Base-by-base conservation (phyloP, 495 filamentous ascomycete genomes). In the Polyplosphaeria fusca region DNA sequence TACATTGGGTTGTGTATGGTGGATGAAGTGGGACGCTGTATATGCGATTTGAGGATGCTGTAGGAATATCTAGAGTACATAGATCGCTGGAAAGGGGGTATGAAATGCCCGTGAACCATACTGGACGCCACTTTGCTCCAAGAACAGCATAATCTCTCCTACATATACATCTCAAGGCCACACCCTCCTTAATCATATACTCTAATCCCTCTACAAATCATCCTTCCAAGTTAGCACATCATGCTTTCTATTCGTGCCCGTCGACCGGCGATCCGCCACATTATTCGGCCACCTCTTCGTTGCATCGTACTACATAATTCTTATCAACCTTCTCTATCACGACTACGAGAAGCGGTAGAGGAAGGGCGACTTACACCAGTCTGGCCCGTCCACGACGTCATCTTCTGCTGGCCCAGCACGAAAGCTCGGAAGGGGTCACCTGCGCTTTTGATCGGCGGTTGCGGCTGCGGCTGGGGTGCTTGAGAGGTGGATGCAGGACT, bases 361-460 rank as follows among this genome's bases (percentile, higher is more conserved):
- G 30, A 35, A 35, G 30, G 14, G 14, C 30, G 7, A 38, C 51
- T 45, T 44, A 46, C 51, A 16, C 14, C 1, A 3, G n/a, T 55
- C 14, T 26, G 22, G 1, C 51, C 51, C 4, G 40, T 55, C 4
- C 3, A 46, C 19, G 51, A 3, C 23, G 25, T 46, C 14, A 28
- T 23, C n/a, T 19, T 12, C 41, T 55, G 40, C 13, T 46, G 16
- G 2, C 22, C 40, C 16, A 19, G 7, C 18, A 46, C 3, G 42
- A 37, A 55, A 16, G 45, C 41, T 1, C 41, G 40, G 25, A 23
- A 55, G 32, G 11, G 2, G 40, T 55, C 41, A 23, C 51, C 41
- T 35, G 30, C 14, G 30, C 11, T 22, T 27, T 27, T 28, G 22
- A n/a, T 13, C 32, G 18, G 38, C 11, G 24, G 24, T 26, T 9